Evolutionary conservation across 2,329 filamentous ascomycete species (phyloP).

Genomic region (Rhinocladiella similis): DNA sequence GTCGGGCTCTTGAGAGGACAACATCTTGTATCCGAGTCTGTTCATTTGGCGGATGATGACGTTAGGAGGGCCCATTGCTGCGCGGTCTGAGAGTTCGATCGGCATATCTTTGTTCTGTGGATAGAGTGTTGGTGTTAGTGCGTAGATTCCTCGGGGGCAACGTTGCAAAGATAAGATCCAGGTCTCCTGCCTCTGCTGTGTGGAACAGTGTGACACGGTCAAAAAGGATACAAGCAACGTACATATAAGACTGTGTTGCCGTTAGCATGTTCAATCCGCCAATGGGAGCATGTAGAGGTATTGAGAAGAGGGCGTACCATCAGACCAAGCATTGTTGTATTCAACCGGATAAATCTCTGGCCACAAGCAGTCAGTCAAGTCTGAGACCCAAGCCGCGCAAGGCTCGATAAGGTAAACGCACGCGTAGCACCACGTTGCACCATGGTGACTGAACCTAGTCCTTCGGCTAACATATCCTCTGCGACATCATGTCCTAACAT

Average conservation of each 20-base stretch:
- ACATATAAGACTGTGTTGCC: not conserved
- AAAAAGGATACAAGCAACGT: not conserved
- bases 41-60: constrained; percentile 19
- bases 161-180: not conserved
- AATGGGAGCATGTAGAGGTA: not conserved
- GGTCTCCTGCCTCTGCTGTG: not conserved
- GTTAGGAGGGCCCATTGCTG: not conserved
- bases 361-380: not conserved
- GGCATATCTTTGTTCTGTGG: not conserved
- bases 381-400: not conserved
- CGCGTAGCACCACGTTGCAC: not conserved
- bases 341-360: not conserved
- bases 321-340: not conserved
- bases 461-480: not conserved
- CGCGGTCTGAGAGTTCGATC: constrained; percentile 14
- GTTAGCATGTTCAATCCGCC: not conserved
- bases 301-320: not conserved
- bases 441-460: not conserved
- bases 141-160: too few relatives aligned
- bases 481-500: not conserved
- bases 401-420: not conserved
- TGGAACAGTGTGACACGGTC: not conserved
- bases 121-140: too few relatives aligned
- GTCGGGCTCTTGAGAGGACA: constrained; percentile 35
- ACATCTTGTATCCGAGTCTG: constrained; percentile 32